Evolutionary conservation across 1,139 yeast genomes (phyloP).

Genomic region (Taiozyma sp.): DNA sequence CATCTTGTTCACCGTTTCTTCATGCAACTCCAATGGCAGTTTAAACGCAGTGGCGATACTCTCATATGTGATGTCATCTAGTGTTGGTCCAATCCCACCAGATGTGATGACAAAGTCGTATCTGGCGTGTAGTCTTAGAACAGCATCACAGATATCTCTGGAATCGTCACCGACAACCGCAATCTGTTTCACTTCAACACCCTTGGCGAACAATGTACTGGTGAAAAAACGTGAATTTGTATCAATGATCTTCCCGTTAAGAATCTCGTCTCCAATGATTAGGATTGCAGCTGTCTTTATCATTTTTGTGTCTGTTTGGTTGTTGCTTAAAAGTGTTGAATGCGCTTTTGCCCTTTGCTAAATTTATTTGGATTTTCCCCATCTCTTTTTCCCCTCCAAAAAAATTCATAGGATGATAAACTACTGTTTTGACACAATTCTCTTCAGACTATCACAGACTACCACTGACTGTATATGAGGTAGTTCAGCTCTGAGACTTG

Average conservation of each 20-base stretch:
- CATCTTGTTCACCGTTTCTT: conserved; percentile 61
- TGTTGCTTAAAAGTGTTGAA: neutral
- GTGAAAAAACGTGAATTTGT: conserved; percentile 75
- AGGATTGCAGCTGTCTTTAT: conserved; percentile 7
- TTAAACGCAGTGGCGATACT: conserved; percentile 60
- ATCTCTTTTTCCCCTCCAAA: no score
- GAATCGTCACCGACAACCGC: conserved; percentile 77
- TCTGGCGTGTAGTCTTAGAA: conserved; percentile 41
- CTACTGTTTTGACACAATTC: no score
- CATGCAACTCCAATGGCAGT: conserved; percentile 47
- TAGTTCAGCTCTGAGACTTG: no score
- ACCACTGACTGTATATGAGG: no score
- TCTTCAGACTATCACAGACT: no score
- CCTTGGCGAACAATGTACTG: conserved; percentile 57
- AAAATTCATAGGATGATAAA: no score
- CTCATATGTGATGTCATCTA: conserved; percentile 82
- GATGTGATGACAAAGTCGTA: conserved; percentile 74
- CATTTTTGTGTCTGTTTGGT: neutral
- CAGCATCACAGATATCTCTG: conserved; percentile 53
- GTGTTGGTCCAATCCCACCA: conserved; percentile 87
- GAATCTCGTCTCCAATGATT: conserved; percentile 77
- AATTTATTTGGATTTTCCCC: neutral
- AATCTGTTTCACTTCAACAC: conserved; percentile 62
- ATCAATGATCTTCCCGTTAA: conserved; percentile 82
- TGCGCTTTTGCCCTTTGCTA: neutral